Base-by-base conservation (phyloP, 345 rosid species). In the Abelmoschus esculentus region DNA sequence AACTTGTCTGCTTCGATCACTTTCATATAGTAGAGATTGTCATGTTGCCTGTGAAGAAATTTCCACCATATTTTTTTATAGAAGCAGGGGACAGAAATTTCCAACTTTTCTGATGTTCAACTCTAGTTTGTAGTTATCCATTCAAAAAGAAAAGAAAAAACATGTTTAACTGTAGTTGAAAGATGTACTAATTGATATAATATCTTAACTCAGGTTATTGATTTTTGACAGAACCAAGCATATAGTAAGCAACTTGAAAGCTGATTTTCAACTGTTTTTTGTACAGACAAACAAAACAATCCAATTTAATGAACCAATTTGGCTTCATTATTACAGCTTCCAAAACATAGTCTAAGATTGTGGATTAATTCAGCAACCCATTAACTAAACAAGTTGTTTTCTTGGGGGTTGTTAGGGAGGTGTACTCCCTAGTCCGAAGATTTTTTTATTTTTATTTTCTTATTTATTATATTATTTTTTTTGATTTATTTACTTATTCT, bases 31-130 rank as follows among this genome's bases (percentile, higher is more conserved):
- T 49, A 13, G 96, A 22, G 99, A 95, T 79, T 95, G 89, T 77
- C 97, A 95, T 71, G 99, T 95, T 29, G 91, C 91, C 79, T 83
- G 91, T 70, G 85, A 17, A 68, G 71, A 68, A 17, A 68, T 53
- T 17, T 29, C 3, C 59, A 26, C 10, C 44, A n/a, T 22, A 6
- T 44, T 64, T 64, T 95, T 64, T 10, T 26, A 65, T 65, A 13
- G 19, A 52, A 12, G 32, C 53, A 40, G 22, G 5, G 3, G 53
- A 64, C 13, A 44, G 11, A 17, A 22, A 70, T 75, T 86, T 67
- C 34, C 55, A 13, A 22, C 61, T 53, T 67, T 50, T 67, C 47
- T 9, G 60, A 53, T 52, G 59, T 32, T 67, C 60, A n/a, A 1
- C 3, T 17, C 3, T 50, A 18, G 49, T 32, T 47, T 66, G 57